phyloP scores from a whole-genome alignment of 345 rosid species.

The Heritiera littoralis region DNA sequence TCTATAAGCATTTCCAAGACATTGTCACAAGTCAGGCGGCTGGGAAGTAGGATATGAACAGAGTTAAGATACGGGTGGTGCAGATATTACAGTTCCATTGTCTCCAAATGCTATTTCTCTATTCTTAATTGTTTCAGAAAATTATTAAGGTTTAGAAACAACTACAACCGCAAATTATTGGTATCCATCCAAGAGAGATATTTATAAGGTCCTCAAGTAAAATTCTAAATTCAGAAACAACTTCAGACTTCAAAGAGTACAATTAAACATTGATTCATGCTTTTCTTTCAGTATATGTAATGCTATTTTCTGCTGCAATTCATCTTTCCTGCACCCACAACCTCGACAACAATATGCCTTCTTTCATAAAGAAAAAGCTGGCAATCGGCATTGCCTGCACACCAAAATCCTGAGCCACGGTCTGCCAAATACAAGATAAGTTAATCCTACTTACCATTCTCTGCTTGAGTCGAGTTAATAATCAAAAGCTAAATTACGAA shows the following conservation, averaged over 20 bases:
- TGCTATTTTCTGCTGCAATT: slow-evolving; percentile 31
- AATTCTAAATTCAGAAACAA: not conserved
- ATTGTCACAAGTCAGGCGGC: not conserved
- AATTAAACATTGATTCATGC: not conserved
- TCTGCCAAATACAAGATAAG: slow-evolving; percentile 34
- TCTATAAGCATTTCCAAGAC: not conserved
- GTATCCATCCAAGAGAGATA: not conserved
- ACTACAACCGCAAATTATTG: not conserved
- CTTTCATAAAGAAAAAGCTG: slow-evolving; percentile 66
- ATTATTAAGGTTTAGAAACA: not conserved
- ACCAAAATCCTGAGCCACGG: slow-evolving; percentile 59
- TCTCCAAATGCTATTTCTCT: not conserved
- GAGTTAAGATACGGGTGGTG: not conserved
- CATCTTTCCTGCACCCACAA: slow-evolving; percentile 22
- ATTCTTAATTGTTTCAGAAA: not conserved
- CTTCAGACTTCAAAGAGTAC: not conserved
- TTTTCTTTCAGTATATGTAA: slow-evolving; percentile 32
- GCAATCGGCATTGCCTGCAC: slow-evolving; percentile 64
- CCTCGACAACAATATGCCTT: slow-evolving; percentile 50
- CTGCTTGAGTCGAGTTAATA: not conserved
- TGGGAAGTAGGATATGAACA: not conserved
- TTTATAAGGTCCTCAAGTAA: not conserved
- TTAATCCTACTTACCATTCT: not conserved
- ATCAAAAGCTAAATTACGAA: not conserved
- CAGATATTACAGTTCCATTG: not conserved